phyloP scores from a whole-genome alignment of 495 filamentous ascomycete species.

The Xylaria curta region DNA sequence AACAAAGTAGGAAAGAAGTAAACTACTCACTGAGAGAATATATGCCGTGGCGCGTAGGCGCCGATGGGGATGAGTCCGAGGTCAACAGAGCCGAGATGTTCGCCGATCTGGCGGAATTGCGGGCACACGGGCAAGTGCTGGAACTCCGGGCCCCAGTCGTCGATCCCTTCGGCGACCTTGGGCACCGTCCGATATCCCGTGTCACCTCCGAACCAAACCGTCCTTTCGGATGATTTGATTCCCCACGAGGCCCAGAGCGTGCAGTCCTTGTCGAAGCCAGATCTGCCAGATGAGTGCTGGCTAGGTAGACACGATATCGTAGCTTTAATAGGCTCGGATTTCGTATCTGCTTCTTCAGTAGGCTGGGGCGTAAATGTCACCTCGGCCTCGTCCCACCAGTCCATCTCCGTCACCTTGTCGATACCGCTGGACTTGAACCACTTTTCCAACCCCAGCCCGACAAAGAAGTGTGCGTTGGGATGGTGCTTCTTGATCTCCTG shows the following conservation, averaged over 20 bases:
- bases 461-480: slow-evolving; percentile 87
- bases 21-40: slow-evolving; percentile 62
- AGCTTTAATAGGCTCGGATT: slow-evolving; percentile 66
- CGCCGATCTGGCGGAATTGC: slow-evolving; percentile 85
- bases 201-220: slow-evolving; percentile 78
- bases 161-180: slow-evolving; percentile 63
- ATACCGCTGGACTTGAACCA: slow-evolving; percentile 81
- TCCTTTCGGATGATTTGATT: slow-evolving; percentile 71
- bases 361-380: slow-evolving; percentile 63
- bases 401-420: slow-evolving; percentile 80
- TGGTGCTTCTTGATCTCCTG: slow-evolving; percentile 71
- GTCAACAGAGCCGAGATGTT: slow-evolving; percentile 85
- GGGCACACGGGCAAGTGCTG: slow-evolving; percentile 76
- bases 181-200: slow-evolving; percentile 86
- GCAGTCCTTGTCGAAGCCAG: slow-evolving; percentile 67
- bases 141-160: slow-evolving; percentile 77
- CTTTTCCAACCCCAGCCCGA: slow-evolving; percentile 81
- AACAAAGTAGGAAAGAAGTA: not conserved
- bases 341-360: slow-evolving; percentile 22
- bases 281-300: slow-evolving; percentile 80
- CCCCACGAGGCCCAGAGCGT: slow-evolving; percentile 93
- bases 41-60: slow-evolving; percentile 80
- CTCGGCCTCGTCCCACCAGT: slow-evolving; percentile 93
- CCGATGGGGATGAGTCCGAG: slow-evolving; percentile 95
- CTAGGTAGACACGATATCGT: slow-evolving; percentile 81